phyloP scores from a whole-genome alignment of 371 early-diverging fungal genomes.

The Fennellomyces sp. region DNA sequence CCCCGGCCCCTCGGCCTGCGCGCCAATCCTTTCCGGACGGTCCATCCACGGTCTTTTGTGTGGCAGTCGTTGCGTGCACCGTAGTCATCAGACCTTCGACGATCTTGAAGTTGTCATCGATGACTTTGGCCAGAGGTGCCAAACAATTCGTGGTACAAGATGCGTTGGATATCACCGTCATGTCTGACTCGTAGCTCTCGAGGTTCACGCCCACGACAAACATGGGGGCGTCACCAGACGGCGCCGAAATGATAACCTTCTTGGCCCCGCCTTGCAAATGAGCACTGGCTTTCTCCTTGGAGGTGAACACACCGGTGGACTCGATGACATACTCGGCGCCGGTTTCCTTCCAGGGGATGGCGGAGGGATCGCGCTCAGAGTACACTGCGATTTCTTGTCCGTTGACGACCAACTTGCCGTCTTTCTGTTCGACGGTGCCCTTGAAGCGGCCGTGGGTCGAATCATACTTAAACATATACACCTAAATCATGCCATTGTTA shows the following conservation, averaged over 20 bases:
- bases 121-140: conserved; percentile 98
- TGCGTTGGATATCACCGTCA: conserved; percentile 96
- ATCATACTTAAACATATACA: conserved; percentile 98
- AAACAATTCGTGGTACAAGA: conserved; percentile 99
- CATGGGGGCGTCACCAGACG: conserved; percentile 92
- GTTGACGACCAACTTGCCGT: conserved; percentile 87
- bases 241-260: conserved; percentile 99
- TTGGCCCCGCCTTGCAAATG: conserved; percentile 97
- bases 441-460: conserved; percentile 97
- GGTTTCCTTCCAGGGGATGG: conserved; percentile 92
- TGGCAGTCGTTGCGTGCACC: conserved; percentile 98
- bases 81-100: conserved; percentile 95
- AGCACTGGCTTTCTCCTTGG: conserved; percentile 83
- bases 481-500: conserved; percentile 32
- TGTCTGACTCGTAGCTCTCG: conserved; percentile 82
- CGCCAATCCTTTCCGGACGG: conserved; percentile 98
- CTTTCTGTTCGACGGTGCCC: conserved; percentile 75
- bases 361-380: conserved; percentile 57
- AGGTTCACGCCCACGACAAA: conserved; percentile 96
- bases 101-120: conserved; percentile 94
- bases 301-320: conserved; percentile 99
- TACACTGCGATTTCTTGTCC: conserved; percentile 38
- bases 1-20: conserved; percentile 93
- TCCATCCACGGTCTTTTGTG: conserved; percentile 99
- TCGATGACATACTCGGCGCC: conserved; percentile 98